Evolutionary conservation across 768 basidiomycete species (phyloP).

Genomic region (Mycena olivaceomarginata): DNA sequence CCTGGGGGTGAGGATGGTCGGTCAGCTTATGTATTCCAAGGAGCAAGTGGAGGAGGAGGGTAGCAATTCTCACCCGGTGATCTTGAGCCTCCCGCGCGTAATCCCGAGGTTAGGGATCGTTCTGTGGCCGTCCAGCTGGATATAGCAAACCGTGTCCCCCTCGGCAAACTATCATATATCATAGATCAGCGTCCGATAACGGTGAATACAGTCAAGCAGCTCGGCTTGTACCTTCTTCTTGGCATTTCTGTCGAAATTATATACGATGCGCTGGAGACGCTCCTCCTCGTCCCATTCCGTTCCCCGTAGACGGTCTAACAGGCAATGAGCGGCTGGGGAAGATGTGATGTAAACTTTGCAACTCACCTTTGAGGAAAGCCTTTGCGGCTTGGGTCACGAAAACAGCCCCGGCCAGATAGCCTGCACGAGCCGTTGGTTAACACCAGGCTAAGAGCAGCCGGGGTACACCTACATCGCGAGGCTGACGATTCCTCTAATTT

Average conservation of each 20-base stretch:
- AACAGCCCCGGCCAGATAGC: slow-evolving; percentile 48
- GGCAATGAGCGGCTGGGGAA: neutral
- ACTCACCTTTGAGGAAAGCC: slow-evolving; percentile 40
- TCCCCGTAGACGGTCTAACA: slow-evolving; percentile 36
- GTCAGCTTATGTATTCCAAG: no score
- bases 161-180: slow-evolving; percentile 37
- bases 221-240: slow-evolving; percentile 43
- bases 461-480: slow-evolving; percentile 41
- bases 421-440: slow-evolving; percentile 16
- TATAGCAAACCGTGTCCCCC: slow-evolving; percentile 35
- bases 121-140: slow-evolving; percentile 43
- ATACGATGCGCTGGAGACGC: slow-evolving; percentile 39
- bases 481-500: slow-evolving; percentile 43
- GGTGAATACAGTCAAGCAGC: no score
- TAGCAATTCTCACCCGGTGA: slow-evolving; percentile 38
- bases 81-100: slow-evolving; percentile 44
- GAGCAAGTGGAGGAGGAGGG: no score
- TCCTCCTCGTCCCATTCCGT: slow-evolving; percentile 48
- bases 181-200: neutral
- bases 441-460: neutral
- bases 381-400: slow-evolving; percentile 45
- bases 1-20: no score
- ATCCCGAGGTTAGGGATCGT: slow-evolving; percentile 40
- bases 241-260: slow-evolving; percentile 47
- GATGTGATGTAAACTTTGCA: neutral